Evolutionary conservation across 75 land plant genomes (phyloP).

Genomic region (Ceratopteris richardii): DNA sequence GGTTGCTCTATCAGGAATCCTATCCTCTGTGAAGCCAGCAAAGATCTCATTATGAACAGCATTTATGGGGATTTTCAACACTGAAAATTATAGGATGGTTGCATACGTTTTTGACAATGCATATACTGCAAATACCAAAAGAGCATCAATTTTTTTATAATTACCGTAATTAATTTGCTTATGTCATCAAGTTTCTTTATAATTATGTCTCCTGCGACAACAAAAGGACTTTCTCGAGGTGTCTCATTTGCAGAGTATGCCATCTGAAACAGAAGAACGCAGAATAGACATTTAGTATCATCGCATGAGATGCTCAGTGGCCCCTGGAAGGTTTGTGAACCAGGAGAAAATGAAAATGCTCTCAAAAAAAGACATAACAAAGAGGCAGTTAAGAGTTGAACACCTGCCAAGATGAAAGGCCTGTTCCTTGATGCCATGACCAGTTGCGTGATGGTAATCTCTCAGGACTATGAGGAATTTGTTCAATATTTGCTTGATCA

Average conservation of each 20-base stretch:
- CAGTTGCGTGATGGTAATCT: background rate
- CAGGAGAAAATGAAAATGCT: background rate
- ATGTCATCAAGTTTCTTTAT: slow-evolving; percentile 1
- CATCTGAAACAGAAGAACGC: background rate
- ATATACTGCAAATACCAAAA: background rate
- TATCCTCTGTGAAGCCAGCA: background rate
- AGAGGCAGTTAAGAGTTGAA: background rate
- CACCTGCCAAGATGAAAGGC: slow-evolving; percentile 18
- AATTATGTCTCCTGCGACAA: slow-evolving; percentile 1
- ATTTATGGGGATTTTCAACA: too few species aligned
- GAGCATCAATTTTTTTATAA: background rate
- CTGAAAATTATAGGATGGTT: background rate
- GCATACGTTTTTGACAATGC: background rate
- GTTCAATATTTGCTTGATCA: slow-evolving; percentile 8
- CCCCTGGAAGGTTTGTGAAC: background rate
- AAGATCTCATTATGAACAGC: too few species aligned
- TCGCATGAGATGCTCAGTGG: background rate
- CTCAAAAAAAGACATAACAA: background rate
- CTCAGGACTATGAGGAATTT: slow-evolving; percentile 4
- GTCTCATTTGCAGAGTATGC: background rate
- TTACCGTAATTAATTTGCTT: background rate
- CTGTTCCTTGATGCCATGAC: slow-evolving; percentile 11
- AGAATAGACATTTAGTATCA: background rate
- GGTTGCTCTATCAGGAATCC: slow-evolving; percentile 4
- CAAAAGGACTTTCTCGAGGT: background rate